Conservation (phyloP, 78 protist species). For the Trichosphaerium sp. region DNA sequence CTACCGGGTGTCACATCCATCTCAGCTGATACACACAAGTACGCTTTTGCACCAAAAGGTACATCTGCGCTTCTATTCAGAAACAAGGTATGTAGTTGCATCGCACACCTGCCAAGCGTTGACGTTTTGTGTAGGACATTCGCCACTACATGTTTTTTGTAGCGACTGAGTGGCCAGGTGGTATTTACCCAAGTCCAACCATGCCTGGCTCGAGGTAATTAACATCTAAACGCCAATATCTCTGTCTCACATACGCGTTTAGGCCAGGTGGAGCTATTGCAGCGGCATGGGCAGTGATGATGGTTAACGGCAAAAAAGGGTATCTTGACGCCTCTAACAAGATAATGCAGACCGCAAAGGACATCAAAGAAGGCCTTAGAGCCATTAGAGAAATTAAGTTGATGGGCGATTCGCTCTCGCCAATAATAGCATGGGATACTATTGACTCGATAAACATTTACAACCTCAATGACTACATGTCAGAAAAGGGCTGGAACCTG, state of each 20-base stretch:
- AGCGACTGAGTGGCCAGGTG: conserved; percentile 47
- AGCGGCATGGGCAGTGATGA: conserved; percentile 32
- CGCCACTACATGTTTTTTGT: conserved; percentile 21
- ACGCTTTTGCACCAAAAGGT: conserved; percentile 62
- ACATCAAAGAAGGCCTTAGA: not conserved
- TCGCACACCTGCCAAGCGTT: too few species aligned
- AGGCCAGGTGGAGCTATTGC: conserved; percentile 52
- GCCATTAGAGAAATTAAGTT: not conserved
- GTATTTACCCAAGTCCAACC: conserved; percentile 47
- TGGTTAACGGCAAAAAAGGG: conserved; percentile 24
- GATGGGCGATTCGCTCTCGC: not conserved
- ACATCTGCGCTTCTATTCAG: conserved; percentile 33
- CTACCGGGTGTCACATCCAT: conserved; percentile 56
- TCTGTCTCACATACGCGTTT: conserved; percentile 22
- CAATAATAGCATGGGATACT: not conserved
- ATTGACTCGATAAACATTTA: not conserved
- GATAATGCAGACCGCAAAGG: not conserved
- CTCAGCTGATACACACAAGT: conserved; percentile 65
- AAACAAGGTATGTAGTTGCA: too few species aligned
- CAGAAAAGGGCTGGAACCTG: not conserved
- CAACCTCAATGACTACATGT: not conserved
- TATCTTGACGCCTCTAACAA: not conserved
- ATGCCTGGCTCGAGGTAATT: conserved; percentile 1
- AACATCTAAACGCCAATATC: not conserved
- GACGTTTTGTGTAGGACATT: too few species aligned